Evolutionary conservation across 495 filamentous ascomycete species (phyloP).

Genomic region (Glarea lozoyensis): DNA sequence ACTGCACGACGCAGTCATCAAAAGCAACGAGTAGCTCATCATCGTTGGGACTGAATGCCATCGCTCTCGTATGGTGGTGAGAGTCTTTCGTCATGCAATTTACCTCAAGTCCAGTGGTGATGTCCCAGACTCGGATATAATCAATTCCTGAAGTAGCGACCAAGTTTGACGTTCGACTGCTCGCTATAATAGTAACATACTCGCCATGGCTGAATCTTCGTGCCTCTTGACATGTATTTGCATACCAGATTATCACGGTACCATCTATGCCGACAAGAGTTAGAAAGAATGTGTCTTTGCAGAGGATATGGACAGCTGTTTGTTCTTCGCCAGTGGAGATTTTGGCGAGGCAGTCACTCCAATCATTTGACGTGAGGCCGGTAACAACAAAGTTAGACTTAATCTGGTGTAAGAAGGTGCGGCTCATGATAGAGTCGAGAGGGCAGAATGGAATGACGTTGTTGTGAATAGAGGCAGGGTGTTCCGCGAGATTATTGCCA

Average conservation of each 20-base stretch:
- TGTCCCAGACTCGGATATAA: slow-evolving; percentile 4
- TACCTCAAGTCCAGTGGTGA: slow-evolving; percentile 1
- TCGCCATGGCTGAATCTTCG: slow-evolving; percentile 1
- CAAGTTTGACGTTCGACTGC: not conserved
- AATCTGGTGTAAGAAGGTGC: no score
- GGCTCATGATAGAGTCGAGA: no score
- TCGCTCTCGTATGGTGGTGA: not conserved
- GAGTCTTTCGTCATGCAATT: not conserved
- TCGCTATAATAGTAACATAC: not conserved
- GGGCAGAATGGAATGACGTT: no score
- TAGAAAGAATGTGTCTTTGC: not conserved
- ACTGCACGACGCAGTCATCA: not conserved
- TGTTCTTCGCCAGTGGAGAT: not conserved
- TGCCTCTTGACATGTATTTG: slow-evolving; percentile 4
- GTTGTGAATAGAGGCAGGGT: no score
- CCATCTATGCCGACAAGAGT: slow-evolving; percentile 1
- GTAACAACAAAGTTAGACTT: not conserved
- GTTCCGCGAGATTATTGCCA: no score
- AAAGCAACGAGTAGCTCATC: not conserved
- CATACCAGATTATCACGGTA: not conserved
- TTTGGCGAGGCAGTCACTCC: slow-evolving; percentile 8
- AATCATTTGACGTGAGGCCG: not conserved
- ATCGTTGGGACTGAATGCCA: not conserved
- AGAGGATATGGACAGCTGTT: not conserved
- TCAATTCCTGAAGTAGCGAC: slow-evolving; percentile 6